Evolutionary conservation across 306 rosid genomes (phyloP), one percentile per base, ranked within the genome.

Genomic region (Comarum palustre): DNA sequence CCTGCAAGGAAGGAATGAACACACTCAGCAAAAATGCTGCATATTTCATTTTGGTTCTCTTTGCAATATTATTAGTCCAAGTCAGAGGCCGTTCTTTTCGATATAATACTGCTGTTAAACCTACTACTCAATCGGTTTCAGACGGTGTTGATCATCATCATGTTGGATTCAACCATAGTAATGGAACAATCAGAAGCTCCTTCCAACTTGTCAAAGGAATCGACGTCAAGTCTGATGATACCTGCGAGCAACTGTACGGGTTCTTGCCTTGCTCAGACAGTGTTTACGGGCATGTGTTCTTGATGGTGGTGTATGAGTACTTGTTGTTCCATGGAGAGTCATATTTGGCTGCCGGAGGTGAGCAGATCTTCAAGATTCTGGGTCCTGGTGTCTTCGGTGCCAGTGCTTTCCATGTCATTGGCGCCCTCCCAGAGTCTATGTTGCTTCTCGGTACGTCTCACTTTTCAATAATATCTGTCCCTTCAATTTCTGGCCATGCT

Each of bases 301-400:
- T 87, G 7, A 79, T 87, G 42, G 68, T 81, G 73, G 86, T 85
- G 68, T 87, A 87, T 50, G 87, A 87, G 82, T 85, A 77, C 77
- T 75, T 83, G 78, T 31, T 87, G 76, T 85, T 85, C 79, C 84
- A 79, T 52, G 89, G 87, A 58, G 92, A 85, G 41, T 81, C 87
- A 4, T 87, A 81, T 66, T 73, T 87, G 73, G 84, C 77, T 8
- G 69, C 82, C 14, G 92, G 92, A 24, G 86, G 85, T 47, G 80
- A 87, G 25, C 82, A 77, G 42, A 73, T 87, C 36, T 87, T 87
- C 83, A 77, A 81, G 80, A 81, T 85, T 73, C 79, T 87, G 60
- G 92, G 92, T 41, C 89, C 89, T 34, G 92, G 89, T 58, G 67
- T 85, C 68, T 87, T 87, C 73, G 92, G 92, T 72, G 86, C 87